Base-by-base conservation (phyloP, 2,329 filamentous ascomycete genomes). In the Lomentospora prolificans region DNA sequence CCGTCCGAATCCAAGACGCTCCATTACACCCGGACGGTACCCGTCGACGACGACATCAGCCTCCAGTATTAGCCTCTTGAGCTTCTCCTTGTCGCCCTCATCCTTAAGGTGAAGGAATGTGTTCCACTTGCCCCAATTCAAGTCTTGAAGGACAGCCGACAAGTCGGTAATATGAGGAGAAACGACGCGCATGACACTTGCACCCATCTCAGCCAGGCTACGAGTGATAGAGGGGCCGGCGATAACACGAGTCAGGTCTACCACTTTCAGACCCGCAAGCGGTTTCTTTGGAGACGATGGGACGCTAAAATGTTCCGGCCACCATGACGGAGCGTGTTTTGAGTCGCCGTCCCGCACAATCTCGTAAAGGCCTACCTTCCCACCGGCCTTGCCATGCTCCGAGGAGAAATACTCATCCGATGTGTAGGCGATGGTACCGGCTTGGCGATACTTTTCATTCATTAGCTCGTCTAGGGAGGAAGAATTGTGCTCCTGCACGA, bases 31-130 rank as follows among this genome's bases (percentile, higher is more conserved):
- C 1, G 67, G 68, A 2, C 68, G 65, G 41, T 70, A 70, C 1
- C 68, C 67, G 31, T 70, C 67, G 2, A 70, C 60, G 5, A 70
- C 61, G 9, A 70, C 62, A 55, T 70, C 68, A 0, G 68, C 66
- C 6, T 63, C 66, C 14, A 62, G 57, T 14, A 69, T 62, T 8
- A 70, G 59, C 3, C 12, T 25, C 9, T 48, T 55, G 51, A 62
- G 57, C n/a, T 60, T 46, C 41, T 61, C 4, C 17, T 61, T 60
- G 2, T 64, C 67, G 19, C 61, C 60, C 0, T 61, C 63, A 2
- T 62, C 64, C 56, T 66, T 68, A 1, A 70, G 56, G 27, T 71
- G 61, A 1, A 69, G 57, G 19, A 69, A 63, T 14, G 64, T 58
- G 5, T 68, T 66, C 17, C 65, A 61, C 59, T 70, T 70, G 3